A percentile compares a stretch with the other conserved stretches of the same genome.
These are phyloP conservation scores for Lineolata rhizophorae DNA, from an alignment of 495 filamentous ascomycete genomes.

Conservation along the genomic window DNA sequence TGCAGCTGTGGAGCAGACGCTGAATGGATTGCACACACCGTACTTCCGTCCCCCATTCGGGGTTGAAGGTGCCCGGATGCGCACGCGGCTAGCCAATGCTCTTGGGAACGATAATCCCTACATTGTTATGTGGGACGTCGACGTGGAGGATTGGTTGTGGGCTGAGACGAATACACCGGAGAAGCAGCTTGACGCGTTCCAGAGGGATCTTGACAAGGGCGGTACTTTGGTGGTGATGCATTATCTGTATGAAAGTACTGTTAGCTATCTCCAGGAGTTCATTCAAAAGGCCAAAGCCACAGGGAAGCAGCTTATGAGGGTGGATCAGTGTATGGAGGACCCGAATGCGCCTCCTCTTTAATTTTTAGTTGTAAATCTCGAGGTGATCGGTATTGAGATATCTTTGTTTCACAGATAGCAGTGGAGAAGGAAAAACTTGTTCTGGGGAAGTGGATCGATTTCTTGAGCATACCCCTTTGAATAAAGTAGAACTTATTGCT, in stretches of 20 bases:
- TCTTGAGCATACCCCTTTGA: too few relatives aligned
- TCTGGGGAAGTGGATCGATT: too few relatives aligned
- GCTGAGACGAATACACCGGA: slow-evolving; percentile 40
- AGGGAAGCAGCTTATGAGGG: slow-evolving; percentile 49
- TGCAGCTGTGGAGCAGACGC: slow-evolving; percentile 27
- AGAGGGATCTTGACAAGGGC: slow-evolving; percentile 37
- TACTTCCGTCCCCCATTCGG: slow-evolving; percentile 68
- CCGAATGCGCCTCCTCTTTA: slow-evolving; percentile 37
- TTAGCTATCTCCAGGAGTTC: slow-evolving; percentile 42
- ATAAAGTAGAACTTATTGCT: too few relatives aligned
- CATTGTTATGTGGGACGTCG: slow-evolving; percentile 54
- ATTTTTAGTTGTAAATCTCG: too few relatives aligned
- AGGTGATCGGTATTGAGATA: too few relatives aligned
- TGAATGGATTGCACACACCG: slow-evolving; percentile 8
- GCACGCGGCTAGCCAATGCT: slow-evolving; percentile 31
- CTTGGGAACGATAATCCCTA: slow-evolving; percentile 26
- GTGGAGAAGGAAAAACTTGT: too few relatives aligned
- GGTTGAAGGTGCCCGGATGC: slow-evolving; percentile 48
- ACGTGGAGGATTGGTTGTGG: slow-evolving; percentile 66
- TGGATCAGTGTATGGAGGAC: slow-evolving; percentile 63
- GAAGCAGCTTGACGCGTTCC: slow-evolving; percentile 55
- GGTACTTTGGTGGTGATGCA: slow-evolving; percentile 62
- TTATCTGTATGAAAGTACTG: slow-evolving; percentile 46
- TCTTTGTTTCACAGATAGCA: too few relatives aligned
- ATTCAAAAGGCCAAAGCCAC: slow-evolving; percentile 43